These are phyloP conservation scores for Auriscalpium microsporum DNA, from an alignment of 768 basidiomycete genomes.

Conservation along the genomic window DNA sequence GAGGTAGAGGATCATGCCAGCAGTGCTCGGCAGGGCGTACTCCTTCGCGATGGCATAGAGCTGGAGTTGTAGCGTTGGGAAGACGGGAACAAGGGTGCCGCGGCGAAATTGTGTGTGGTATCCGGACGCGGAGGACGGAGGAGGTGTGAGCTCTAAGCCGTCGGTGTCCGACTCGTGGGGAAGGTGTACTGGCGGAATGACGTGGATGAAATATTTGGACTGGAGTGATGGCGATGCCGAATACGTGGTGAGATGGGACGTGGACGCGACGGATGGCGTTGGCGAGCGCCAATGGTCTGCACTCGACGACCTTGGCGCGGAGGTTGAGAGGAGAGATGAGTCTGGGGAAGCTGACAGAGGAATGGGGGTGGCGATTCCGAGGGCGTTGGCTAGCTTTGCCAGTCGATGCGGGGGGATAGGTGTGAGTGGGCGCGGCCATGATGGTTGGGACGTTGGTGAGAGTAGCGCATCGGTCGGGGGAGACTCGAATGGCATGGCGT, in stretches of 20 bases:
- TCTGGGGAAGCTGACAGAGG: slow-evolving; percentile 35
- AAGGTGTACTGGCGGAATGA: slow-evolving; percentile 69
- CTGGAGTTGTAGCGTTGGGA: slow-evolving; percentile 77
- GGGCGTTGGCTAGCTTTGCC: slow-evolving; percentile 78
- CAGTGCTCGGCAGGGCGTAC: slow-evolving; percentile 82
- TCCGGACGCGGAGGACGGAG: slow-evolving; percentile 55
- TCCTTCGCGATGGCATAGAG: slow-evolving; percentile 85
- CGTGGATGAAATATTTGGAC: slow-evolving; percentile 72
- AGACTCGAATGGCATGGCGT: slow-evolving; percentile 1
- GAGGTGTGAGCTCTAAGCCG: slow-evolving; percentile 40
- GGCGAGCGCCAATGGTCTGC: slow-evolving; percentile 37
- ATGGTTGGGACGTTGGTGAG: slow-evolving; percentile 10
- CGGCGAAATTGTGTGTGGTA: slow-evolving; percentile 74
- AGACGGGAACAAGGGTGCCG: slow-evolving; percentile 80
- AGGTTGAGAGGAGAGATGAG: slow-evolving; percentile 8
- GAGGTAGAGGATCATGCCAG: slow-evolving; percentile 79
- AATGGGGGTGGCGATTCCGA: slow-evolving; percentile 70
- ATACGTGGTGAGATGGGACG: slow-evolving; percentile 31
- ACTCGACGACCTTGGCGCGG: slow-evolving; percentile 22
- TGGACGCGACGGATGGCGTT: slow-evolving; percentile 28
- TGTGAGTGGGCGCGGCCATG: slow-evolving; percentile 60
- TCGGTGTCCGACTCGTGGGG: slow-evolving; percentile 50
- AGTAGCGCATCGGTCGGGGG: background rate
- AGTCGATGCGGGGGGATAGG: slow-evolving; percentile 71
- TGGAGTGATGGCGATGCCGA: slow-evolving; percentile 30